phyloP scores from a whole-genome alignment of 164 flowering plant species.

The Berberis thunbergii region DNA sequence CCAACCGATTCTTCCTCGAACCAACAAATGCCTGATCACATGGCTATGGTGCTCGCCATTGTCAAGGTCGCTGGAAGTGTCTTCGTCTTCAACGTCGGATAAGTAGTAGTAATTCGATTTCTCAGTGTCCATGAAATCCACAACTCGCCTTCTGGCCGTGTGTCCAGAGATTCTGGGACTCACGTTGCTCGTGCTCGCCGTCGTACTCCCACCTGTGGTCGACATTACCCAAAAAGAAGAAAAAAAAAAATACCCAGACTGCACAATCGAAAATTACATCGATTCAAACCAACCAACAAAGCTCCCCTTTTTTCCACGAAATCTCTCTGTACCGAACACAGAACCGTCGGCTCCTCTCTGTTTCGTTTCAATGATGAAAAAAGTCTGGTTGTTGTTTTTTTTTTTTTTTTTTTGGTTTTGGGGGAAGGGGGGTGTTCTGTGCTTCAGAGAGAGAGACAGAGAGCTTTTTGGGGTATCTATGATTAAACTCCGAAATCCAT shows the following conservation, averaged over 20 bases:
- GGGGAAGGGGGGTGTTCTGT: no score
- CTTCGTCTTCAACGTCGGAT: slow-evolving; percentile 5
- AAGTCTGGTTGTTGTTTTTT: background rate
- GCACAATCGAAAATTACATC: background rate
- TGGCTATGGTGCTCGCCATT: background rate
- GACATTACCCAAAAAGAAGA: background rate
- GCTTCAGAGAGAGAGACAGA: no score
- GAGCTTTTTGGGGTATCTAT: no score
- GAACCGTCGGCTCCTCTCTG: no score
- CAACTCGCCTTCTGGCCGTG: slow-evolving; percentile 19
- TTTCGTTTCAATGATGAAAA: no score
- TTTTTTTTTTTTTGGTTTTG: background rate
- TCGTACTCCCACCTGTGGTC: slow-evolving; percentile 3
- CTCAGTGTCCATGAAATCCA: slow-evolving; percentile 16
- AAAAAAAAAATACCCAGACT: background rate
- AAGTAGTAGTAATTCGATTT: background rate
- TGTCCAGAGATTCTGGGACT: slow-evolving; percentile 21
- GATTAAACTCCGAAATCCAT: no score
- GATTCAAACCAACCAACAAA: background rate
- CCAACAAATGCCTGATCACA: background rate
- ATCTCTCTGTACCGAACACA: no score
- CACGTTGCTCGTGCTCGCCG: background rate
- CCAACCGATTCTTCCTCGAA: background rate
- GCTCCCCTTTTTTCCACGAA: background rate
- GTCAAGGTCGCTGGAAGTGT: background rate